Conservation (phyloP, 73 alveolate species). For the Loxodes magnus region DNA sequence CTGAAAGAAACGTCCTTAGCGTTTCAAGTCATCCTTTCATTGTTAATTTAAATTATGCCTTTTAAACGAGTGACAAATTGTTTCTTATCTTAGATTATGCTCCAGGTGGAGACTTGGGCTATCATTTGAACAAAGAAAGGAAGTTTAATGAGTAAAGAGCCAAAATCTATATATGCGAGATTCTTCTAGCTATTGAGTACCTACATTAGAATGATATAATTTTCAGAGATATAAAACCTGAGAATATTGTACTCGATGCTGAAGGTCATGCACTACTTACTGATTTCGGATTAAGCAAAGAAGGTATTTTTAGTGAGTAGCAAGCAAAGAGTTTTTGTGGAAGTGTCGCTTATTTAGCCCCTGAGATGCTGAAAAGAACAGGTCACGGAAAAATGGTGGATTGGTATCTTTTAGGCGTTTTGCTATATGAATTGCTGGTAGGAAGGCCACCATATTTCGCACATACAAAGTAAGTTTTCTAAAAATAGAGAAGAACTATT, state of each 20-base stretch:
- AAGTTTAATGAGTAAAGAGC: conserved; percentile 71
- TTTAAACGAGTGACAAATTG: conserved; percentile 51
- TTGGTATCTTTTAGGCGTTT: conserved; percentile 91
- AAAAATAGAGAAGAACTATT: conserved; percentile 72
- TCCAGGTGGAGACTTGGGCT: conserved; percentile 79
- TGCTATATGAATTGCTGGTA: conserved; percentile 82
- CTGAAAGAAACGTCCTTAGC: conserved; percentile 72
- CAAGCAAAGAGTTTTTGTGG: conserved; percentile 90
- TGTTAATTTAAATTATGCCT: conserved; percentile 76
- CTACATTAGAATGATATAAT: conserved; percentile 84
- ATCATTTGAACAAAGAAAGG: conserved; percentile 58
- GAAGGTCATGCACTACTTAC: conserved; percentile 94
- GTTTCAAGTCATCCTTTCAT: conserved; percentile 82
- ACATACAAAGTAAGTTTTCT: no score
- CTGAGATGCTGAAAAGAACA: conserved; percentile 72
- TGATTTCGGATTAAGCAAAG: conserved; percentile 96
- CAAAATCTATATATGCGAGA: conserved; percentile 75
- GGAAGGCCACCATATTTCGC: conserved; percentile 94
- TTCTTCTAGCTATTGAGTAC: conserved; percentile 87
- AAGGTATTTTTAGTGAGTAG: conserved; percentile 65
- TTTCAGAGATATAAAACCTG: conserved; percentile 95
- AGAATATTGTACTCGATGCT: conserved; percentile 82
- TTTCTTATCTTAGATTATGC: conserved; percentile 57
- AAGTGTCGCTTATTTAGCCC: conserved; percentile 81
- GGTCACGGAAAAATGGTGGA: conserved; percentile 84